Evolutionary conservation across 148 eudicot species (phyloP).

Genomic region (Salicornia ramosissima): DNA sequence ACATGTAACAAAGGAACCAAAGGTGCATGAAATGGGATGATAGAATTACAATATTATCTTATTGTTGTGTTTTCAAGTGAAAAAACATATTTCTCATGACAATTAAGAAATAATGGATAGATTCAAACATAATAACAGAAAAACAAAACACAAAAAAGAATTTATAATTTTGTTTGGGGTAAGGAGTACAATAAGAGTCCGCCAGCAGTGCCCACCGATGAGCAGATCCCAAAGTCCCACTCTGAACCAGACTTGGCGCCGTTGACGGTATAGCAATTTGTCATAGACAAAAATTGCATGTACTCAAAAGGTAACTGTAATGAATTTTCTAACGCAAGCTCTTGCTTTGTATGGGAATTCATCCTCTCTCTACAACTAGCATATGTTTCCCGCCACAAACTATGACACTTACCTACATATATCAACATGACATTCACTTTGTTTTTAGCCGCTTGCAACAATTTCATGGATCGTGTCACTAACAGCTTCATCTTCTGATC

Average conservation of each 20-base stretch:
- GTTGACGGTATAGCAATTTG: slow-evolving; percentile 10
- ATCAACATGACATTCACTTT: slow-evolving; percentile 6
- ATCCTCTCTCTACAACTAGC: slow-evolving; percentile 27
- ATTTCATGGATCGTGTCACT: slow-evolving; percentile 94
- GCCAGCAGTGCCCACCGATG: neutral
- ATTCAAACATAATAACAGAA: slow-evolving; percentile 11
- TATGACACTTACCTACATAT: neutral
- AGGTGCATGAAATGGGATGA: neutral
- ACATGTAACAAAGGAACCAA: neutral
- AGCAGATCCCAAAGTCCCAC: neutral
- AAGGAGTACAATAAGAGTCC: neutral
- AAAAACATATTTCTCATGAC: slow-evolving; percentile 9
- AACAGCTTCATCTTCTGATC: slow-evolving; percentile 85
- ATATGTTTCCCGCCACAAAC: slow-evolving; percentile 15
- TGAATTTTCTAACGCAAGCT: slow-evolving; percentile 10
- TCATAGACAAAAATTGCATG: slow-evolving; percentile 12
- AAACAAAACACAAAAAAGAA: slow-evolving; percentile 3
- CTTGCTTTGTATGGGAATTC: slow-evolving; percentile 19
- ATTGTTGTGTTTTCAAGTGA: neutral
- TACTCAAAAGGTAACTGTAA: slow-evolving; percentile 13
- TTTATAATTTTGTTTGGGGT: neutral
- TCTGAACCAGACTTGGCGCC: neutral
- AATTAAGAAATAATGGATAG: neutral
- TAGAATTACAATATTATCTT: neutral
- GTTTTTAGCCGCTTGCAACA: slow-evolving; percentile 83